These are phyloP conservation scores for Lantana camara DNA, from an alignment of 257 asterid species.

Conservation along the genomic window DNA sequence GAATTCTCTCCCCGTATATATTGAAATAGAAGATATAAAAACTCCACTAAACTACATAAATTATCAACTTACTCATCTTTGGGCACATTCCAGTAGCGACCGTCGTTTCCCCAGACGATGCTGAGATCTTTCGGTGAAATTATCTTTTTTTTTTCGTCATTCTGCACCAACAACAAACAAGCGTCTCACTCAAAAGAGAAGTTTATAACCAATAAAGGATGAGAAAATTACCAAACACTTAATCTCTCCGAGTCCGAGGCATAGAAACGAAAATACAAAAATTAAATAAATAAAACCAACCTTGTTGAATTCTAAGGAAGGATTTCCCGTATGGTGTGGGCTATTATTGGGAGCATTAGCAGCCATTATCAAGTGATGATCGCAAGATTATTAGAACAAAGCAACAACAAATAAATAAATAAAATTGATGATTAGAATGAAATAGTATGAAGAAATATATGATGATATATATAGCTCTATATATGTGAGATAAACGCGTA, in stretches of 20 bases:
- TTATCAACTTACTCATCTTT: background rate
- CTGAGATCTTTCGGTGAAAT: conserved; percentile 16
- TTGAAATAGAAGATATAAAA: no score
- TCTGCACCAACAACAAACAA: no score
- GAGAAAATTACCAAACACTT: no score
- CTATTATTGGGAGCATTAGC: background rate
- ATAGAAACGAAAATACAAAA: no score
- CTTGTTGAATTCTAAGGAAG: background rate
- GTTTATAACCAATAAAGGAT: no score
- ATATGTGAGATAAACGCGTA: background rate
- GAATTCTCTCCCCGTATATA: no score
- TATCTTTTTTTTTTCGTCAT: background rate
- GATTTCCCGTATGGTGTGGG: conserved; percentile 24
- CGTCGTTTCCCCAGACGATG: conserved; percentile 24
- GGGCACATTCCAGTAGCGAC: conserved; percentile 19
- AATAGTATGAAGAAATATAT: background rate
- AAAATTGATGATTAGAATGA: background rate
- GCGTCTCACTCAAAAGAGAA: background rate
- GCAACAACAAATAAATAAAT: background rate
- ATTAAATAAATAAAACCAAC: no score
- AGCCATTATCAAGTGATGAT: background rate
- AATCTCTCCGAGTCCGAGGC: background rate
- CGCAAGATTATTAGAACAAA: background rate
- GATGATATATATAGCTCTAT: background rate
- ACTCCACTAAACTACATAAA: no score